Evolutionary conservation across 2,329 filamentous ascomycete species (phyloP), one percentile per base, ranked within the genome.

Genomic region (Microdochium bolleyi): DNA sequence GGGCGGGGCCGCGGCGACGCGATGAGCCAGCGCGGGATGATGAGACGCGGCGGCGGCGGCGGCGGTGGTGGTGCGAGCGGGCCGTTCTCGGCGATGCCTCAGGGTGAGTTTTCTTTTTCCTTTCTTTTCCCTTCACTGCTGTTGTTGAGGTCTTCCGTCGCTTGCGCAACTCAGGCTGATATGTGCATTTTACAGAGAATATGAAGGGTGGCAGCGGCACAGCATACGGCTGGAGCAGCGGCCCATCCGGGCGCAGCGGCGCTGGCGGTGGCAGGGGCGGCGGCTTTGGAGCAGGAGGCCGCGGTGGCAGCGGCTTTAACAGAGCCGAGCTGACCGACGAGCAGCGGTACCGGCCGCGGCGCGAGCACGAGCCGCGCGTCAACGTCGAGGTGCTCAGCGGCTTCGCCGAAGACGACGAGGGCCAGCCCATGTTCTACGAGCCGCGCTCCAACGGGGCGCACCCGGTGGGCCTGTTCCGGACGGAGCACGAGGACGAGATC

Each of bases 361-460:
- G 66, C 37, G 67, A 73, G 48, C 64, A 67, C 54, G 76, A 81
- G 55, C 59, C 71, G 32, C 68, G 80, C 64, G 77, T 83, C 62
- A 81, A 83, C 58, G 76, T 78, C 57, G 79, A 83, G 59, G 72
- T 74, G 53, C 76, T 83, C 49, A 77, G 77, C 58, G 73, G 65
- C 58, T 70, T 51, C 60, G 70, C 52, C 58, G 62, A 62, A 24
- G 64, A 73, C 22, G 73, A 77, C 30, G 64, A 76, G 50, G 72
- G 70, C 56, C 69, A 74, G n/a, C 68, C 73, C 52, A 69, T 76
- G 53, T 67, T 67, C 49, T 73, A 72, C 62, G 65, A 70, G 48
- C 64, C 59, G 11, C 49, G 61, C 59, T 54, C 68, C 60, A 64
- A 58, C 59, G 52, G 48, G 56, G 60, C 50, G 62, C 69, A 82